phyloP scores from a whole-genome alignment of 441 rosid species.

The Arabidopsis lyrata region DNA sequence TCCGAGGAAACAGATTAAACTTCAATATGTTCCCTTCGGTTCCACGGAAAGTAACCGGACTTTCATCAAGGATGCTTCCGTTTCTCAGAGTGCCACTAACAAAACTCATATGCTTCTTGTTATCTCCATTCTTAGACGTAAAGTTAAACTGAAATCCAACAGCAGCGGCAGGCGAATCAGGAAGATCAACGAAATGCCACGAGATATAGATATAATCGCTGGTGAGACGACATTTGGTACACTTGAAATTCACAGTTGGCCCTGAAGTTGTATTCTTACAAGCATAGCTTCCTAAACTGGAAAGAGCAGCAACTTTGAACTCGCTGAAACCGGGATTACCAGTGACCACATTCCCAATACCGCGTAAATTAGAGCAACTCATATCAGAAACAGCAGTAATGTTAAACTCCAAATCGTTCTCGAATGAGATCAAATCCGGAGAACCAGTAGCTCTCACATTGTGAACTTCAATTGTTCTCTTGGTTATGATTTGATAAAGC shows the following conservation, averaged over 20 bases:
- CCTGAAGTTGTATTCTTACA: conserved; percentile 83
- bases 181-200: conserved; percentile 91
- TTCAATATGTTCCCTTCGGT: conserved; percentile 65
- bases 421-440: conserved; percentile 75
- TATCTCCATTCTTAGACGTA: conserved; percentile 57
- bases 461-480: conserved; percentile 86
- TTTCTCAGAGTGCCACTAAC: conserved; percentile 82
- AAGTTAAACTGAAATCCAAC: conserved; percentile 90
- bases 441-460: conserved; percentile 85
- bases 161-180: conserved; percentile 82
- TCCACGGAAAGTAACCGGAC: conserved; percentile 91
- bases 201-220: conserved; percentile 75
- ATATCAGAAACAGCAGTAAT: conserved; percentile 87
- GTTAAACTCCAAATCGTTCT: conserved; percentile 83
- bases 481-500: conserved; percentile 91
- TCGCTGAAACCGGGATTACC: conserved; percentile 78
- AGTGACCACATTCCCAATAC: conserved; percentile 62
- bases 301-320: conserved; percentile 58
- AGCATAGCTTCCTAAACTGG: conserved; percentile 61
- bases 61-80: conserved; percentile 65
- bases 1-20: conserved; percentile 87
- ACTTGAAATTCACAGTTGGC: conserved; percentile 78
- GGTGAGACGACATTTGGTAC: conserved; percentile 64
- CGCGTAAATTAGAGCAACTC: conserved; percentile 84
- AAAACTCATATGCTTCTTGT: conserved; percentile 68